These are phyloP conservation scores for Trichoderma lentiforme DNA, from an alignment of 2,329 filamentous ascomycete genomes.

Conservation along the genomic window DNA sequence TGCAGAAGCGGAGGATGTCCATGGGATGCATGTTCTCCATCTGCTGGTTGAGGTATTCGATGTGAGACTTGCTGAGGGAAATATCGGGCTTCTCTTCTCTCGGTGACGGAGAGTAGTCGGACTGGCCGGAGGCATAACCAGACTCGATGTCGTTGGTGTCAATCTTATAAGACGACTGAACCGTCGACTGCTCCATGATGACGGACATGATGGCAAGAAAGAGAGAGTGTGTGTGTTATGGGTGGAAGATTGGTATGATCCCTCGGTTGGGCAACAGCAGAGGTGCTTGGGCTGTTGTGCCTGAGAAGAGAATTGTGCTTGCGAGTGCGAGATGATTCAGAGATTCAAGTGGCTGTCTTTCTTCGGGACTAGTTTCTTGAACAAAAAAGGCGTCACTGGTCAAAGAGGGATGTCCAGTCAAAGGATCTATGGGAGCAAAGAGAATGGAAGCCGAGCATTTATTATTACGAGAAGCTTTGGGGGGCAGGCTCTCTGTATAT, in stretches of 20 bases:
- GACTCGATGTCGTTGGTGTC: slow-evolving; percentile 62
- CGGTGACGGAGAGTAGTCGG: slow-evolving; percentile 38
- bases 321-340: background rate
- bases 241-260: background rate
- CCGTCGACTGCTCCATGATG: slow-evolving; percentile 38
- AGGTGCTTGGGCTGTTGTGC: background rate
- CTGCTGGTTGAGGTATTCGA: slow-evolving; percentile 87
- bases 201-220: slow-evolving; percentile 29
- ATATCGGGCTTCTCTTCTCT: slow-evolving; percentile 58
- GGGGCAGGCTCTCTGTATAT: slow-evolving; percentile 3
- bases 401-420: background rate
- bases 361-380: background rate
- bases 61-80: slow-evolving; percentile 80
- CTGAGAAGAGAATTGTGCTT: background rate
- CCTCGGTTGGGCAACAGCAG: background rate
- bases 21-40: slow-evolving; percentile 83
- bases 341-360: background rate
- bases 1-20: slow-evolving; percentile 90
- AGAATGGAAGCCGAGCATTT: background rate
- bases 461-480: background rate
- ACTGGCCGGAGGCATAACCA: slow-evolving; percentile 68
- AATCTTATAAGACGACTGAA: slow-evolving; percentile 42
- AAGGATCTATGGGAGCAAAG: background rate
- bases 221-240: background rate
- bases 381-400: background rate